Evolutionary conservation across 2,329 filamentous ascomycete genomes (phyloP).

Genomic region (Aspergillus hortae): DNA sequence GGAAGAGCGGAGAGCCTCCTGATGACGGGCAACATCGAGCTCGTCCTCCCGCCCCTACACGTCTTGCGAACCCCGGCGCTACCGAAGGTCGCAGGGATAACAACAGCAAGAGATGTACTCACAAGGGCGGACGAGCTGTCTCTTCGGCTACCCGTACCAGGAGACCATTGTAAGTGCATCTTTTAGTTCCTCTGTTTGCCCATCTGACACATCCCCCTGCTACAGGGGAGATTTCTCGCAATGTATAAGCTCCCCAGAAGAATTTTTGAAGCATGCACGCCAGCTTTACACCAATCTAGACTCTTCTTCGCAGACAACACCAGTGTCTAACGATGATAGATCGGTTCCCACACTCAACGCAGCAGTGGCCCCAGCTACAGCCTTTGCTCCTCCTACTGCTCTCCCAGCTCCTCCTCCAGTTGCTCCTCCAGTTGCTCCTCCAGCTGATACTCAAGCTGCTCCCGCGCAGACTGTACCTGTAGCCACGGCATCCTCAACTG

Average conservation of each 20-base stretch:
- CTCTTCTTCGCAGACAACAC: neutral
- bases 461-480: too few relatives aligned
- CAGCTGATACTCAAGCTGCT: too few relatives aligned
- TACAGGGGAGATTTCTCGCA: conserved; percentile 7
- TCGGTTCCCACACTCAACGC: neutral
- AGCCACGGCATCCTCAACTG: too few relatives aligned
- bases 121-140: neutral
- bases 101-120: neutral
- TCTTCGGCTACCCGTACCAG: neutral
- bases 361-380: too few relatives aligned
- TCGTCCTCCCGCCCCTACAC: too few relatives aligned
- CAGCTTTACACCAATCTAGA: conserved; percentile 3
- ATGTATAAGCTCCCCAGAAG: conserved; percentile 13
- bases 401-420: too few relatives aligned
- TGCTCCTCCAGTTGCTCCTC: too few relatives aligned
- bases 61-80: neutral
- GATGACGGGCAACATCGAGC: too few relatives aligned
- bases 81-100: too few relatives aligned
- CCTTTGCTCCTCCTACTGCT: too few relatives aligned
- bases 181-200: neutral
- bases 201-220: neutral
- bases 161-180: conserved; percentile 17
- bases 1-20: neutral
- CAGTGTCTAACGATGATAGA: conserved; percentile 6
- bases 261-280: conserved; percentile 16